Conservation (phyloP, 257 asterid genomes). For the Rehmannia glutinosa region DNA sequence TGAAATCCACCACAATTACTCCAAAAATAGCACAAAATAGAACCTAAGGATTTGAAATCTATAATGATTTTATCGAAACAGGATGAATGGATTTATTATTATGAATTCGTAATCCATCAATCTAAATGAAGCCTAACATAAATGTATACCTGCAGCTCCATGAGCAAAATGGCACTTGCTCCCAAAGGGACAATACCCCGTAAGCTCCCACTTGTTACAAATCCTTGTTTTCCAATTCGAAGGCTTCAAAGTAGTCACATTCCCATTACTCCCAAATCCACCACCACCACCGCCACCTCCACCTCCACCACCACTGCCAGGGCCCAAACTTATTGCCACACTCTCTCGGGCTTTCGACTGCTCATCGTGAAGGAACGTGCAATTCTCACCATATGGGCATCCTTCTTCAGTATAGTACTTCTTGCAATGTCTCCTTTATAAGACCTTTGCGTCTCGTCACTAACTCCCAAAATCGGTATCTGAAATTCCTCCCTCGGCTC, state of each 20-base stretch:
- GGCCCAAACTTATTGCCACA: slow-evolving; percentile 74
- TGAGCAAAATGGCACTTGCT: slow-evolving; percentile 95
- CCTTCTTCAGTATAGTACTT: slow-evolving; percentile 80
- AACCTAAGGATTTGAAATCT: too few species aligned
- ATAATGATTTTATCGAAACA: too few species aligned
- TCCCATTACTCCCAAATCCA: slow-evolving; percentile 33
- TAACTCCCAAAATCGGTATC: slow-evolving; percentile 59
- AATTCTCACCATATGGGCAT: slow-evolving; percentile 77
- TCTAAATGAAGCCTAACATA: too few species aligned
- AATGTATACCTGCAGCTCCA: slow-evolving; percentile 62
- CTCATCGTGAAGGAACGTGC: slow-evolving; percentile 76
- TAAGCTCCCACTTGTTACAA: slow-evolving; percentile 90
- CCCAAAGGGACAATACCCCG: slow-evolving; percentile 93
- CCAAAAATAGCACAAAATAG: too few species aligned
- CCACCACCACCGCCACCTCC: slow-evolving; percentile 13
- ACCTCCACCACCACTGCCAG: slow-evolving; percentile 40
- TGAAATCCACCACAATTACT: too few species aligned
- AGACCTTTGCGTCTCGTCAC: slow-evolving; percentile 59
- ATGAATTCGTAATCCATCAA: too few species aligned
- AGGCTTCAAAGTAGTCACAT: slow-evolving; percentile 49
- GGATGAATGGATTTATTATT: too few species aligned
- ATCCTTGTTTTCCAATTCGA: slow-evolving; percentile 95
- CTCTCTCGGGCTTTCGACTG: slow-evolving; percentile 73
- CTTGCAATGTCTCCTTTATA: slow-evolving; percentile 73
- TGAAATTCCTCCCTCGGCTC: slow-evolving; percentile 71